Base-by-base conservation (phyloP, 345 rosid species). In the Toxicodendron radicans region DNA sequence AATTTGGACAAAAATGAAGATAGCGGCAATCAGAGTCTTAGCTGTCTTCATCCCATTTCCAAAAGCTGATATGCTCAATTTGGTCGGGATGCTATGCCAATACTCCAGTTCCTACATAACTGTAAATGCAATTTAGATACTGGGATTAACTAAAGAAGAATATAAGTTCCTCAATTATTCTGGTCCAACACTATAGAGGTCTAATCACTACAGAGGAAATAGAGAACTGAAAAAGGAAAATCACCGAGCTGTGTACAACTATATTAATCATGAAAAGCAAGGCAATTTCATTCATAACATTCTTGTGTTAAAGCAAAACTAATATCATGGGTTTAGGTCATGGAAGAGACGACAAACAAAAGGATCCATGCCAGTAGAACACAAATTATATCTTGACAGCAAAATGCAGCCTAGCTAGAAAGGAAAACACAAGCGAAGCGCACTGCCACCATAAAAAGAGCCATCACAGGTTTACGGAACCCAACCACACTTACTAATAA, bases 1-100 rank as follows among this genome's bases (percentile, higher is more conserved):
- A 18, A 91, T 75, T 83, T 91, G 95, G 72, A 79, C 86, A 66
- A 84, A 71, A 64, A 91, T 70, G 71, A 93, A 75, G 27, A 84
- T 69, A 32, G 74, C 71, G n/a, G 95, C 82, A 16, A 87, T 70
- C 32, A 91, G 59, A 62, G 67, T 86, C 86, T 90, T 88, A 1
- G 90, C 45, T 63, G 81, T 84, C 78, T 81, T 82, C 75, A 18
- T 53, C 45, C 80, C 85, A 71, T 30, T 78, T 73, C 66, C 84
- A 61, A 76, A 74, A 66, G 69, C 56, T 35, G 84, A 64, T 73
- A 74, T 30, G 68, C 49, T 66, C 9, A 80, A 76, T 66, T 78
- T 83, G 66, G 49, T 17, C 27, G 82, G 74, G 58, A 75, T 64
- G 21, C 72, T 70, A 43, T 66, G 68, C 23, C 51, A 43, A 77